phyloP scores from a whole-genome alignment of 441 rosid species.

The Gossypium gossypioides region DNA sequence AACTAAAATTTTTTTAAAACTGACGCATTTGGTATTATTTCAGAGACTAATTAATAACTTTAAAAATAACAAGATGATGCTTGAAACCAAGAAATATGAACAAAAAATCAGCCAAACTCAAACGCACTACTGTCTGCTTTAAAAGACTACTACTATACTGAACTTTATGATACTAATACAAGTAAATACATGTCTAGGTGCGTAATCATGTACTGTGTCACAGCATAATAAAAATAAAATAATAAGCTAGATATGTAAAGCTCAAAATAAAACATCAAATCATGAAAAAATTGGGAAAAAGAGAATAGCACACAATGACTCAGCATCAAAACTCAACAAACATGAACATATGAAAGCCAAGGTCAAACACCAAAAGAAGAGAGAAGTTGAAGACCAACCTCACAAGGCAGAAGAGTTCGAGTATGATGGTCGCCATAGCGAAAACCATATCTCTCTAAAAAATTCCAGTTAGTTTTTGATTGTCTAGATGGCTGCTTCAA shows the following conservation, averaged over 20 bases:
- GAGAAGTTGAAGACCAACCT: conserved; percentile 49
- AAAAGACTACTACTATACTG: not conserved
- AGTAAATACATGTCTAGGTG: not conserved
- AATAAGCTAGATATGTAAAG: not conserved
- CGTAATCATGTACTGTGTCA: not conserved
- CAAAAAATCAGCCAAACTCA: not conserved
- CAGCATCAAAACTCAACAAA: not conserved
- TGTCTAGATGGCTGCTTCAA: conserved; percentile 59
- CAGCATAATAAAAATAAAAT: not conserved
- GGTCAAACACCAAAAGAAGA: conserved; percentile 4
- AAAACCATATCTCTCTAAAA: conserved; percentile 83
- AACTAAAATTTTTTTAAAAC: not conserved
- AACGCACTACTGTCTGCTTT: not conserved
- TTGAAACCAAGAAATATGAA: not conserved
- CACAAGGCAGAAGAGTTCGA: conserved; percentile 75
- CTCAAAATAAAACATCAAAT: conserved; percentile 2
- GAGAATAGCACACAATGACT: not conserved
- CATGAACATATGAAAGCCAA: not conserved
- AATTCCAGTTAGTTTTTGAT: conserved; percentile 54
- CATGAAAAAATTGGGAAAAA: not conserved
- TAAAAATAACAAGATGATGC: not conserved
- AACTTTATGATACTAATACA: not conserved
- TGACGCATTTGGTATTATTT: not conserved
- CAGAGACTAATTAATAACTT: not conserved
- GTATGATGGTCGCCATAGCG: conserved; percentile 50